Evolutionary conservation across 768 basidiomycete genomes (phyloP).

Genomic region (Rickenella mellea): DNA sequence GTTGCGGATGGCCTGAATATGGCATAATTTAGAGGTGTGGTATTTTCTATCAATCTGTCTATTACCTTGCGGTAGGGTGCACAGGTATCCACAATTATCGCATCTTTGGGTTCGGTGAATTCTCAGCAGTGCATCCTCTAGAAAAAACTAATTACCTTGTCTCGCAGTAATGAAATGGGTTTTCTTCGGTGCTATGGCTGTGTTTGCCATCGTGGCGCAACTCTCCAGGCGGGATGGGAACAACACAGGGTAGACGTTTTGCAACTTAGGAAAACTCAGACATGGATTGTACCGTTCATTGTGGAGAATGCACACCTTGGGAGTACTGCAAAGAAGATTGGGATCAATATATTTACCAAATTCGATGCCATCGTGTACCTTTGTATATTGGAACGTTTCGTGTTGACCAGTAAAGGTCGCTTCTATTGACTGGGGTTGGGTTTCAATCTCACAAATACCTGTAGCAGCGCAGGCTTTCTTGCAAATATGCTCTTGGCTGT

Average conservation of each 20-base stretch:
- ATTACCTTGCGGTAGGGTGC: slow-evolving; percentile 44
- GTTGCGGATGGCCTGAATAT: slow-evolving; percentile 43
- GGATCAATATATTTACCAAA: neutral
- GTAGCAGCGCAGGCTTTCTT: slow-evolving; percentile 26
- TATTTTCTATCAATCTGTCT: neutral
- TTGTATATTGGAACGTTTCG: slow-evolving; percentile 57
- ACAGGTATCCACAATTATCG: slow-evolving; percentile 47
- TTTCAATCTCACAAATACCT: slow-evolving; percentile 53
- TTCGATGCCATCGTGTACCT: slow-evolving; percentile 26
- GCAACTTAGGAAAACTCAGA: slow-evolving; percentile 22
- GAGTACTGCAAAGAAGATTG: slow-evolving; percentile 31
- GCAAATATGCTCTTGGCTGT: slow-evolving; percentile 45
- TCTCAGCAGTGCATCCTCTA: neutral
- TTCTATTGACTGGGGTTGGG: slow-evolving; percentile 47
- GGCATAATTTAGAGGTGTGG: too few species aligned
- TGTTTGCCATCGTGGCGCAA: slow-evolving; percentile 38
- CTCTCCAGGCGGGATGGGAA: slow-evolving; percentile 33
- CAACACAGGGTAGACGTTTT: slow-evolving; percentile 40
- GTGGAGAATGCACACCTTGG: slow-evolving; percentile 29
- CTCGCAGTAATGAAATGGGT: slow-evolving; percentile 48
- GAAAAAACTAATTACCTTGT: slow-evolving; percentile 21
- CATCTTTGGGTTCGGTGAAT: slow-evolving; percentile 27
- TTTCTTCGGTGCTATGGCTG: slow-evolving; percentile 33
- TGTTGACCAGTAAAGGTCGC: slow-evolving; percentile 52
- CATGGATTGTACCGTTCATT: neutral